Conservation (phyloP, 768 basidiomycete species). For the Tylopilus subfusipes region DNA sequence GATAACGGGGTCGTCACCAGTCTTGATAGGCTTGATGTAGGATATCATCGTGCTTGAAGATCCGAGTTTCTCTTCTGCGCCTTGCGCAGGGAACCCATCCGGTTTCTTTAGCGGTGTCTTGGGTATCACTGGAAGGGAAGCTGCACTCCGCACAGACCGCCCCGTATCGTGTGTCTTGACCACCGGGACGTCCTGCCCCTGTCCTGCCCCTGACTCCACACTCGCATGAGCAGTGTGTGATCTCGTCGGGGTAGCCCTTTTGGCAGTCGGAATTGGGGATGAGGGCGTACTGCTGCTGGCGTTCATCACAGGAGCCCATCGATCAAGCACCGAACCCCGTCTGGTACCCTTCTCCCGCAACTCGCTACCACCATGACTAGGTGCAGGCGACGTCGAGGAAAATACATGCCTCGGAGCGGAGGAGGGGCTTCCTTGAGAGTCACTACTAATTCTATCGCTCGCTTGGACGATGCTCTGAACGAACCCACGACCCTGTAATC, state of each 20-base stretch:
- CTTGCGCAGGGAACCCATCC: conserved; percentile 22
- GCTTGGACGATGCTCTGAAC: conserved; percentile 80
- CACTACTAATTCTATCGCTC: conserved; percentile 48
- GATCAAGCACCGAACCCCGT: conserved; percentile 58
- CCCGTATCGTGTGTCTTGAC: conserved; percentile 33
- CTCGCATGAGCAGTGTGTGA: conserved; percentile 38
- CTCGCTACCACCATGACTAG: conserved; percentile 33
- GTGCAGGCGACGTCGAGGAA: conserved; percentile 28
- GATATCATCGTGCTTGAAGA: conserved; percentile 77
- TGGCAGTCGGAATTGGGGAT: conserved; percentile 32
- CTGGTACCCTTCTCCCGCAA: conserved; percentile 37
- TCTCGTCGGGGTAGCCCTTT: conserved; percentile 39
- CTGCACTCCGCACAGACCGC: conserved; percentile 38
- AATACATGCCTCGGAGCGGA: conserved; percentile 25
- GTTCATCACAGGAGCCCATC: conserved; percentile 54
- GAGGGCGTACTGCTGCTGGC: conserved; percentile 35
- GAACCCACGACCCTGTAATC: conserved; percentile 81
- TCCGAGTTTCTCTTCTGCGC: conserved; percentile 46
- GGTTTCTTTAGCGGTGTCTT: conserved; percentile 28
- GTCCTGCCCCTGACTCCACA: conserved; percentile 15
- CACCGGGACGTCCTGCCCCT: conserved; percentile 18
- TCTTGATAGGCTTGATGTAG: conserved; percentile 50
- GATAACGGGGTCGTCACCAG: conserved; percentile 40
- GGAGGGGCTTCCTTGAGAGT: conserved; percentile 32
- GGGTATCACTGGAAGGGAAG: conserved; percentile 38